Base-by-base conservation (phyloP, 345 rosid genomes). In the Sisymbrium irio region DNA sequence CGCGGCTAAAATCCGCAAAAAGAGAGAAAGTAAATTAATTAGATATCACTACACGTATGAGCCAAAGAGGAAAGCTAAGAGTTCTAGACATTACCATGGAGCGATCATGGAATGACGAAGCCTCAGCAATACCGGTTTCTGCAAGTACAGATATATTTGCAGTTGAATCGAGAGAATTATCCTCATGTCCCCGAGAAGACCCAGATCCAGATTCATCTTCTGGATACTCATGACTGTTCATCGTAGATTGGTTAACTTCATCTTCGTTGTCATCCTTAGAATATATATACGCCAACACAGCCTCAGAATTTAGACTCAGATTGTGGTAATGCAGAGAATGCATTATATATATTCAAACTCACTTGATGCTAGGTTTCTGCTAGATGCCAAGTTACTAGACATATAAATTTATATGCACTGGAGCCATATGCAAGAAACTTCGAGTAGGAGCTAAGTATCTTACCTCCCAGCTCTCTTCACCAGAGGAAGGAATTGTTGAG, bases 391-490 rank as follows among this genome's bases (percentile, higher is more conserved):
- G 22, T 36, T 44, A 71, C 30, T 32, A 25, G 9, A 12, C 50
- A 41, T 72, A 41, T 46, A 19, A 33, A 54, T 9, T 39, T 19
- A 44, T 44, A 57, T 27, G 35, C 61, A 50, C 22, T 27, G 20
- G n/a, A 73, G 58, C 62, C 18, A 47, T 36, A 42, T 74, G 28
- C 56, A 62, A 42, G 50, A 39, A 69, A 55, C 33, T 62, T 51
- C n/a, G 39, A 17, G 53, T n/a, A 56, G 51, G 76, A 57, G 27
- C 46, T 62, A 45, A 53, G 41, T 72, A 22, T 69, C 62, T 47
- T 75, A 87, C 89, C 86, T 74, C 83, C 22, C 49, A 49, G 62
- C 30, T 77, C 72, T 60, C 78, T 80, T 64, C 71, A 14, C 50
- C 45, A 62, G 71, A 69, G 71, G 71, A 69, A 62, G 79, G 66